Conservation (phyloP, 805 yeast genomes). For the Kluyveromyces wickerhamii region DNA sequence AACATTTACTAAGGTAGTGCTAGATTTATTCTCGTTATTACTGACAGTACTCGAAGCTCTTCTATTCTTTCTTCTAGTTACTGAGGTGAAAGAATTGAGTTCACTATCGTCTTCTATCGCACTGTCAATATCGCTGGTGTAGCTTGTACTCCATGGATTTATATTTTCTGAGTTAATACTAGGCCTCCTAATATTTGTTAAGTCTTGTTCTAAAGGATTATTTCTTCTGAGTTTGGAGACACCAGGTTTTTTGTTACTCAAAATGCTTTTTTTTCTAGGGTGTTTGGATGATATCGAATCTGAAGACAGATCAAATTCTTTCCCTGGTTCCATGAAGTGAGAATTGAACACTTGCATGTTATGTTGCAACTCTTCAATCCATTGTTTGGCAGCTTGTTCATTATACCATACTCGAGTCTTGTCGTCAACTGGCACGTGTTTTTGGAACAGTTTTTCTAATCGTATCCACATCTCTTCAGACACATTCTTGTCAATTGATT, state of each 20-base stretch:
- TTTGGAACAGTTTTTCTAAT: constrained; percentile 14
- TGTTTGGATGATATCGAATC: constrained; percentile 22
- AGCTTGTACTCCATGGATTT: neutral
- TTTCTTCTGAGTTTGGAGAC: neutral
- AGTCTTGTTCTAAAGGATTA: constrained; percentile 3
- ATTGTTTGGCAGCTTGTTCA: constrained; percentile 16
- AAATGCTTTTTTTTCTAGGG: constrained; percentile 9
- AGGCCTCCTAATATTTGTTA: constrained; percentile 8
- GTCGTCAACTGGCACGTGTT: constrained; percentile 5
- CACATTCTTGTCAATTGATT: constrained; percentile 27
- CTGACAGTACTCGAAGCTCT: neutral
- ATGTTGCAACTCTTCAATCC: constrained; percentile 30
- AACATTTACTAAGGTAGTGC: neutral
- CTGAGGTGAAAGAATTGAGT: constrained; percentile 31
- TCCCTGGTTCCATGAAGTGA: constrained; percentile 32
- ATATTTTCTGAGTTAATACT: neutral
- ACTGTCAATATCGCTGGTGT: constrained; percentile 11
- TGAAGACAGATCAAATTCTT: constrained; percentile 31
- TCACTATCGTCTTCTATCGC: constrained; percentile 23
- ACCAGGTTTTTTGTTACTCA: constrained; percentile 2
- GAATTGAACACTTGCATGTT: constrained; percentile 34
- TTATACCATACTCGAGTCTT: constrained; percentile 27
- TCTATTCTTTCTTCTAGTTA: constrained; percentile 19
- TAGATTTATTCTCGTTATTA: neutral
- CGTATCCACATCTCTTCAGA: constrained; percentile 18